Conservation (phyloP, 108 stramenopile species). For the Fragilaria radians region DNA sequence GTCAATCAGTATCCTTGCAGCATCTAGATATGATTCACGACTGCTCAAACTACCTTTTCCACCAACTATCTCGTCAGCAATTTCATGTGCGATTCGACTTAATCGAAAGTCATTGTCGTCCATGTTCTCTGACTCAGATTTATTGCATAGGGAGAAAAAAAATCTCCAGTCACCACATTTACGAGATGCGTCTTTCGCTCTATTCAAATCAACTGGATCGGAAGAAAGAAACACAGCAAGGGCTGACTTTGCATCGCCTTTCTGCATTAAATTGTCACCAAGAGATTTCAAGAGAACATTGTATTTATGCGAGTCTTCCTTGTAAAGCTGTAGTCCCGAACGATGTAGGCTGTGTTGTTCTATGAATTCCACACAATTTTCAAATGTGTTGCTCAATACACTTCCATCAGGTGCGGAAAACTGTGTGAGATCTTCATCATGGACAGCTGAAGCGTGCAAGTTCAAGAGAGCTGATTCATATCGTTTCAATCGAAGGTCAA, state of each 20-base stretch:
- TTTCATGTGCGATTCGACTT: constrained; percentile 24
- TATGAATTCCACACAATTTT: constrained; percentile 61
- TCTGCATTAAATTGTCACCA: constrained; percentile 47
- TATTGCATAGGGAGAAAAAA: constrained; percentile 42
- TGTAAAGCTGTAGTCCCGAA: constrained; percentile 55
- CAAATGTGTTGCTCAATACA: constrained; percentile 28
- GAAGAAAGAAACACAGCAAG: constrained; percentile 54
- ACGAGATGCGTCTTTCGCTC: constrained; percentile 59
- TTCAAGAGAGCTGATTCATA: constrained; percentile 66
- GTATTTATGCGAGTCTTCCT: constrained; percentile 23
- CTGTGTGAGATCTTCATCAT: constrained; percentile 15
- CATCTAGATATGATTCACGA: constrained; percentile 37
- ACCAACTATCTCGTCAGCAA: constrained; percentile 25
- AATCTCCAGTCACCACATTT: constrained; percentile 65
- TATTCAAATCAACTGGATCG: constrained; percentile 49
- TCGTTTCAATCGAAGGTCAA: constrained; percentile 77
- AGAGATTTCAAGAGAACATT: constrained; percentile 49
- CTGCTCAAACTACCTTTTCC: constrained; percentile 5
- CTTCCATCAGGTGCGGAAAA: constrained; percentile 5
- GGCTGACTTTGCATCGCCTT: constrained; percentile 43
- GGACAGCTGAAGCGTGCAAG: constrained; percentile 29
- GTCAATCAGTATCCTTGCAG: constrained; percentile 70
- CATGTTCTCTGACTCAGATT: constrained; percentile 4
- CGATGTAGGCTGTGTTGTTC: constrained; percentile 51
- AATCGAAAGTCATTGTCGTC: constrained; percentile 17